These are phyloP conservation scores for Elongisporangium anandrum DNA, from an alignment of 352 stramenopile genomes.

Conservation along the genomic window DNA sequence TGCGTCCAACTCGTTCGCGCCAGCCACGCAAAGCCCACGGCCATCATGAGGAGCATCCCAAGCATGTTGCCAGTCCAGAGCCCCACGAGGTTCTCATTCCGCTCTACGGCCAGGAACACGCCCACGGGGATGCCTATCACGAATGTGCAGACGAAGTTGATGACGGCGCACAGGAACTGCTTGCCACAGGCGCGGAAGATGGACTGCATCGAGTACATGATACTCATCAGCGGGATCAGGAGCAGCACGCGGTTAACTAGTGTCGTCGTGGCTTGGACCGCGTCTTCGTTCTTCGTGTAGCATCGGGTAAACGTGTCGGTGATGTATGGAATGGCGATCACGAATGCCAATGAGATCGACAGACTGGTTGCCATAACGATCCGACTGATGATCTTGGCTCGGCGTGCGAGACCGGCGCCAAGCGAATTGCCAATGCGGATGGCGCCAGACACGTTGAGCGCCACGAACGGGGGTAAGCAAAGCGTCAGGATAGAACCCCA, in stretches of 20 bases:
- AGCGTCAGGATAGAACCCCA: conserved; percentile 15
- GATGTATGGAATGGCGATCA: neutral
- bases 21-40: conserved; percentile 11
- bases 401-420: conserved; percentile 11
- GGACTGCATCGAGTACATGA: conserved; percentile 6
- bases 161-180: conserved; percentile 15
- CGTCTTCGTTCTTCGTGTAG: no score
- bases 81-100: conserved; percentile 18
- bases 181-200: conserved; percentile 18
- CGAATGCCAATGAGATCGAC: neutral
- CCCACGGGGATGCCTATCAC: conserved; percentile 16
- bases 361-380: conserved; percentile 5
- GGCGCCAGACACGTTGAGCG: conserved; percentile 14
- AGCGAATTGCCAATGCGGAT: conserved; percentile 21
- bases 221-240: no score
- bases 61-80: conserved; percentile 25
- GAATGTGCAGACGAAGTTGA: conserved; percentile 23
- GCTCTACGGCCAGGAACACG: conserved; percentile 12
- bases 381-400: conserved; percentile 9
- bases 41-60: conserved; percentile 9
- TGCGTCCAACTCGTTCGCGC: conserved; percentile 9
- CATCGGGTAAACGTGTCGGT: neutral
- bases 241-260: no score
- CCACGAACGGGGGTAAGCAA: conserved; percentile 16
- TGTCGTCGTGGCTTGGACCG: no score